phyloP scores from a whole-genome alignment of 2,329 filamentous ascomycete species.

The Plectosphaerella plurivora region DNA sequence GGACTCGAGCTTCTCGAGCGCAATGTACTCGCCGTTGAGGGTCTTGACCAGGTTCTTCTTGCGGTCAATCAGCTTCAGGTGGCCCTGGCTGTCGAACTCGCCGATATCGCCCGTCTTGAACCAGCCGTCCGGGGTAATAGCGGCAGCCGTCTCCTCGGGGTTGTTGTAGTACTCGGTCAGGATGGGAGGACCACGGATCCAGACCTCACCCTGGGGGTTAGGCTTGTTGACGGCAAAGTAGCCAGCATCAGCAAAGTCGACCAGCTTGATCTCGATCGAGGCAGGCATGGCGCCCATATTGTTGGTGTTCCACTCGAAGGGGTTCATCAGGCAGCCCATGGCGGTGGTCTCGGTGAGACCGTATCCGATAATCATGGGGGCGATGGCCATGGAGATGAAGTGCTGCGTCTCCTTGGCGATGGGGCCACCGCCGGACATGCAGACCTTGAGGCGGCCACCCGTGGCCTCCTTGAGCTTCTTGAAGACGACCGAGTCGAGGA shows the following conservation, averaged over 20 bases:
- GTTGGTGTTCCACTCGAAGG: slow-evolving; percentile 68
- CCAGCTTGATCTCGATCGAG: slow-evolving; percentile 75
- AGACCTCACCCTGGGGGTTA: slow-evolving; percentile 77
- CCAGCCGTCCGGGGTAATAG: slow-evolving; percentile 72
- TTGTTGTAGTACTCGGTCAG: slow-evolving; percentile 73
- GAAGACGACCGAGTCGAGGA: slow-evolving; percentile 78
- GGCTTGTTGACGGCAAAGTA: slow-evolving; percentile 74
- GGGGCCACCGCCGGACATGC: slow-evolving; percentile 82
- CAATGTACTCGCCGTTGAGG: slow-evolving; percentile 77
- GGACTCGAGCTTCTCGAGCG: slow-evolving; percentile 65
- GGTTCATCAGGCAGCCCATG: slow-evolving; percentile 72
- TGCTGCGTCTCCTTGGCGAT: slow-evolving; percentile 79
- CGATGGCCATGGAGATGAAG: slow-evolving; percentile 85
- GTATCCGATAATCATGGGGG: slow-evolving; percentile 86
- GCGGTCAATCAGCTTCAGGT: slow-evolving; percentile 73
- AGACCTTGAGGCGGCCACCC: slow-evolving; percentile 73
- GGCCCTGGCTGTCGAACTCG: slow-evolving; percentile 68
- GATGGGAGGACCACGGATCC: slow-evolving; percentile 74
- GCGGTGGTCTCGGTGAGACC: slow-evolving; percentile 82
- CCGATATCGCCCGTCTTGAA: slow-evolving; percentile 87
- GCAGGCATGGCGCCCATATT: slow-evolving; percentile 71
- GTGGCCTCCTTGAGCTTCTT: slow-evolving; percentile 90
- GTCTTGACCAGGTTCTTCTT: slow-evolving; percentile 91
- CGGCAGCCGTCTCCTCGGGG: slow-evolving; percentile 67
- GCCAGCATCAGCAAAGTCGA: slow-evolving; percentile 79